A percentile compares a stretch with the other conserved stretches of the same genome.
Evolutionary conservation across 78 protist genomes (phyloP).

Genomic region (Isochrysis galbana): DNA sequence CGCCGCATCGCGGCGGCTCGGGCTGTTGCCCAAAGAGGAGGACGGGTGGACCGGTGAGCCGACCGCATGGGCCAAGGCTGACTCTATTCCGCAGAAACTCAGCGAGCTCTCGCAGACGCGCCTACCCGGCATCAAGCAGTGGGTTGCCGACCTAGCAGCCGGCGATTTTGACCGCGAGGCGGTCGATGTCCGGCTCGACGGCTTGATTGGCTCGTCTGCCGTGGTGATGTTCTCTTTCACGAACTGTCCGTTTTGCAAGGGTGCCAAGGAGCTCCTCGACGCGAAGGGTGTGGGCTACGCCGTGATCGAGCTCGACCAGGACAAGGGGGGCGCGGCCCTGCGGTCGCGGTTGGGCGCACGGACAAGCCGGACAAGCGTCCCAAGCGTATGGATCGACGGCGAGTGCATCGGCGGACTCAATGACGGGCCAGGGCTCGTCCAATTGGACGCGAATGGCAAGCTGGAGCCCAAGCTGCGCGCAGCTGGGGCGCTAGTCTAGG

Average conservation of each 20-base stretch:
- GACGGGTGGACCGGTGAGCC: slow-evolving; percentile 5
- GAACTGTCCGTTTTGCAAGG: not conserved
- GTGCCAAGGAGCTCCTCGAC: not conserved
- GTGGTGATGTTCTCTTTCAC: not conserved
- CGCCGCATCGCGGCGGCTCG: not conserved
- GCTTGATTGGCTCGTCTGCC: not conserved
- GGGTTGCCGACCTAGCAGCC: not conserved
- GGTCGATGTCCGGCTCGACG: not conserved
- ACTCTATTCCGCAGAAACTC: not conserved
- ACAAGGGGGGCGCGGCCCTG: not conserved
- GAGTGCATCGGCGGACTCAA: not conserved
- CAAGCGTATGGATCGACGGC: not conserved
- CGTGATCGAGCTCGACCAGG: slow-evolving; percentile 22
- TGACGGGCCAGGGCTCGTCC: not conserved
- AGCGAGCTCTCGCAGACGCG: not conserved
- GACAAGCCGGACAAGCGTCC: not conserved
- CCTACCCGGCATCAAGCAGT: not conserved
- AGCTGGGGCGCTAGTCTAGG: too few relatives aligned
- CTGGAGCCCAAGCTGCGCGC: not conserved
- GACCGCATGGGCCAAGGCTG: not conserved
- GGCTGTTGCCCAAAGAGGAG: not conserved
- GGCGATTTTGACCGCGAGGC: not conserved
- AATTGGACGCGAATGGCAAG: not conserved
- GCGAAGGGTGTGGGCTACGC: not conserved
- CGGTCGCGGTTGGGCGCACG: not conserved